Evolutionary conservation across 225 moss, liverwort and hornwort species (phyloP), one percentile per base, ranked within the genome.

Genomic region (Bryum argenteum): DNA sequence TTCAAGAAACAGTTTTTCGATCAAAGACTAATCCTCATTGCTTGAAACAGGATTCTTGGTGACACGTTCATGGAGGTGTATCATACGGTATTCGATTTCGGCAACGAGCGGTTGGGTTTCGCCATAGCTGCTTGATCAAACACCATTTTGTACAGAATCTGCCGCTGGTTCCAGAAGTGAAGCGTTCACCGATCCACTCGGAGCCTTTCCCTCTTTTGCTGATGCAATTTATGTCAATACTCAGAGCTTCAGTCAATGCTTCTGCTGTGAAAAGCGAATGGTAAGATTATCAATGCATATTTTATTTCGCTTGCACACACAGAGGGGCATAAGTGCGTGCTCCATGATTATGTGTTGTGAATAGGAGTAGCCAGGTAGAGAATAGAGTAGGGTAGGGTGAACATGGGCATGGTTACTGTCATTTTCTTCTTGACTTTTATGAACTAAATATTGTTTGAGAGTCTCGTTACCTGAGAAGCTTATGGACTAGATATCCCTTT

Each of bases 41-140:
- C 55, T 13, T 55, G 21, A 38, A 86, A 72, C 71, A 89, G 85
- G 84, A 91, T 92, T 26, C 57, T 92, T 71, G 86, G 88, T 63
- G 83, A 88, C 58, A 69, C 76, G 8, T 89, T 89, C 37, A 94
- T 98, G 97, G 94, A 92, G 51, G 88, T 66, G 5, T 98, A 94
- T 63, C 97, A 94, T 61, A 94, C 97, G 16, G 82, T 89, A 48
- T 98, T 98, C 70, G 94, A 94, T 81, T 98, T 82, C 58, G 94
- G 94, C 20, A 89, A 94, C 8, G 88, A 91, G 71, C 87, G 83
- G 15, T 58, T 94, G 65, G 94, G 98, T 59, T 94, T 98, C 70
- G 91, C 98, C 18, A 6, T 69, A 51, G 80, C 94, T 66, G 83
- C 74, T 2, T 48, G 17, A 17, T 98, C 17, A 87, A 58, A 14